Evolutionary conservation across 2,329 filamentous ascomycete species (phyloP).

Genomic region (Fusarium solani-melongenae): DNA sequence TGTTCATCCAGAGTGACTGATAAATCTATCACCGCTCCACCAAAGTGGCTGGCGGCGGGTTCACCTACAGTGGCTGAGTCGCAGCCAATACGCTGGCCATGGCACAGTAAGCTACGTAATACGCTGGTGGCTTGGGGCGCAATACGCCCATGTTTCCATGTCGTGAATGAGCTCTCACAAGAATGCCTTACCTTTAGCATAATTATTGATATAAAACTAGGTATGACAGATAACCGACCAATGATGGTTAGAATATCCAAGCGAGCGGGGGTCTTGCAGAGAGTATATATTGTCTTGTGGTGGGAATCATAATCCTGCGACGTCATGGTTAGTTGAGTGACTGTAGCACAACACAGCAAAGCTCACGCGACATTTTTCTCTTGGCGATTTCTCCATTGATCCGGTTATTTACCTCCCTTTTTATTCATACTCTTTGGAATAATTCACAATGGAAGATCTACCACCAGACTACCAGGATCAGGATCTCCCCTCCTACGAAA

Average conservation of each 20-base stretch:
- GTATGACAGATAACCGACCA: background rate
- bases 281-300: background rate
- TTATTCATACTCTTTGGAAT: background rate
- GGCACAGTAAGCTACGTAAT: background rate
- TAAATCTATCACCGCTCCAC: background rate
- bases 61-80: background rate
- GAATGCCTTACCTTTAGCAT: background rate
- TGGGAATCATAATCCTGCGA: conserved; percentile 12
- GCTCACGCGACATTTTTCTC: conserved; percentile 20
- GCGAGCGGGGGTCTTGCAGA: background rate
- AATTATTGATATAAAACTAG: background rate
- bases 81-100: background rate
- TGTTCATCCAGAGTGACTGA: background rate
- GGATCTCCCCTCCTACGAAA: conserved; percentile 41
- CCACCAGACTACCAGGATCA: conserved; percentile 15
- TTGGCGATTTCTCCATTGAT: background rate
- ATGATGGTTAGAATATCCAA: background rate
- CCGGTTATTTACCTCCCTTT: background rate
- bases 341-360: background rate
- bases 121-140: background rate
- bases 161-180: background rate
- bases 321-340: conserved; percentile 30
- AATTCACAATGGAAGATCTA: conserved; percentile 24
- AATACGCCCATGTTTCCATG: background rate
- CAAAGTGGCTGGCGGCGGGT: background rate